phyloP scores from a whole-genome alignment of 2,329 filamentous ascomycete genomes.

The Aspergillus persii region DNA sequence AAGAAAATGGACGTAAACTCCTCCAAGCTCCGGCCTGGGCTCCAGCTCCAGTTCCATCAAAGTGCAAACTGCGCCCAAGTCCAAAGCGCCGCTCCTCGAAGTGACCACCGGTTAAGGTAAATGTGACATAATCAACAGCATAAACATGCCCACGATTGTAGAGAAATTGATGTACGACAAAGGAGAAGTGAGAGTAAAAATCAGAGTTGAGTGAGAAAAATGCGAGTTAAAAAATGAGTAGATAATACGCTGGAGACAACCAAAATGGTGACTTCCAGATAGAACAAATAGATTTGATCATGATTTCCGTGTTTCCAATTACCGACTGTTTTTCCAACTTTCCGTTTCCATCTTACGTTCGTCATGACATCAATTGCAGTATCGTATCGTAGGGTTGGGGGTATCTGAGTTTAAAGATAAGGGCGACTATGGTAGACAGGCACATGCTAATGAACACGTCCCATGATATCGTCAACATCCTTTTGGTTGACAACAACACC shows the following conservation, averaged over 20 bases:
- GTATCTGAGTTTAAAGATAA: conserved; percentile 23
- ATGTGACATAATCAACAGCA: not conserved
- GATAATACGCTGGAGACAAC: not conserved
- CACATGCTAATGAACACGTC: conserved; percentile 31
- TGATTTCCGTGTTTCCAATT: not conserved
- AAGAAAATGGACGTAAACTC: not conserved
- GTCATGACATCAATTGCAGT: conserved; percentile 10
- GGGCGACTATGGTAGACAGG: not conserved
- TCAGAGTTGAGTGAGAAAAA: not conserved
- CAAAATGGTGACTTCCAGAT: not conserved
- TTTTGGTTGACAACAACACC: conserved; percentile 86
- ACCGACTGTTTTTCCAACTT: not conserved
- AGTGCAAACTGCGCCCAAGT: not conserved
- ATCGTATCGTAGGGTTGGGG: conserved; percentile 19
- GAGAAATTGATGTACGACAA: not conserved
- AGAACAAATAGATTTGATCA: not conserved
- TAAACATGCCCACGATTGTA: not conserved
- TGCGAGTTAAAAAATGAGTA: not conserved
- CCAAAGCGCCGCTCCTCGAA: not conserved
- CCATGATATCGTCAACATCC: conserved; percentile 80
- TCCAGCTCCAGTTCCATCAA: not conserved
- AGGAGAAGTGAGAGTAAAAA: not conserved
- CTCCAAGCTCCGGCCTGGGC: not conserved
- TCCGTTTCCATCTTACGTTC: conserved; percentile 11
- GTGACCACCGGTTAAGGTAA: not conserved